Base-by-base conservation (phyloP, 768 basidiomycete genomes). In the Boletus huronensis region DNA sequence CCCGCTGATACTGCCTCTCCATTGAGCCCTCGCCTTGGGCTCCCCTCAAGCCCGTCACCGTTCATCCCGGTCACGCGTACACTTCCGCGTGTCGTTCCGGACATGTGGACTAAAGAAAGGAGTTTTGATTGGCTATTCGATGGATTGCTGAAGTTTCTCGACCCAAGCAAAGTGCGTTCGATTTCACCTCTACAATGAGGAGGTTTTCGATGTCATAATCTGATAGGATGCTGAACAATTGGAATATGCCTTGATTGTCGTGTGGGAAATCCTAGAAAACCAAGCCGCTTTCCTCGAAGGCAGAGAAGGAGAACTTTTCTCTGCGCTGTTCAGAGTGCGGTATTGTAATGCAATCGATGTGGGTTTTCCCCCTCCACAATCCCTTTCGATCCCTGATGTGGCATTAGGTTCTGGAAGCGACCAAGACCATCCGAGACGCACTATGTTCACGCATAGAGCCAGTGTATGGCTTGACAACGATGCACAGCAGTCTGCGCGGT, bases 211-310 rank as follows among this genome's bases (percentile, higher is more conserved):
- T 41, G 42, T 41, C 8, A 46, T 53, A 8, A 42, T 52, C 5
- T 48, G 49, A 32, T 64, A 94, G 89, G 74, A 73, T 46, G 79
- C 80, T 44, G 82, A 85, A 59, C 75, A 80, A 50, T 74, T 93
- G 26, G 85, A 88, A 65, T 90, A 91, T 62, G 92, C 83, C 26
- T 72, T 95, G 59, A 87, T 93, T 53, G 75, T 90, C 31, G 64
- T 93, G 11, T 94, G 88, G 88, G 92, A 94, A 69, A 77, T 93
- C 65, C 72, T 95, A 6, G 87, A 87, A 64, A 80, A 86, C 60
- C 90, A 93, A 66, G 77, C 82, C 23, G 69, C 77, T 29, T 79
- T 85, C 58, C 73, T 95, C 13, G 92, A 94, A 67, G 88, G 90
- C 42, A 82, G 81, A 55, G 93, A 95, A 73, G 79, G 82, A 10